A percentile compares a stretch with the other conserved stretches of the same genome.
These are phyloP conservation scores for Metschnikowia peoriensis DNA, from an alignment of 805 yeast species.

Conservation along the genomic window DNA sequence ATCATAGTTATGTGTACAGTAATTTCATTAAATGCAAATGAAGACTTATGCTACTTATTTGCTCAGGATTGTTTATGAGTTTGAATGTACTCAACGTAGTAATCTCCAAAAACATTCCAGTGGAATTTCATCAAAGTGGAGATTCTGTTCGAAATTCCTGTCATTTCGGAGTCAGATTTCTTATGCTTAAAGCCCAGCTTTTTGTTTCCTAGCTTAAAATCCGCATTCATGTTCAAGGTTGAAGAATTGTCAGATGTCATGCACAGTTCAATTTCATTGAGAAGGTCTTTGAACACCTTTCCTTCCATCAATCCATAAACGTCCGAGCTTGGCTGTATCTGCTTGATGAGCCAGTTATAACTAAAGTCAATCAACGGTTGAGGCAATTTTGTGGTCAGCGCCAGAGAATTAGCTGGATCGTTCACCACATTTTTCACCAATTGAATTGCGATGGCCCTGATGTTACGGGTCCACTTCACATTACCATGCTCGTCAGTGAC, in stretches of 20 bases:
- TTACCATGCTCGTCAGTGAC: conserved; percentile 85
- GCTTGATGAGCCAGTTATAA: conserved; percentile 77
- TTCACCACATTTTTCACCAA: conserved; percentile 44
- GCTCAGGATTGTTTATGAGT: conserved; percentile 4
- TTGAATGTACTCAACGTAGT: conserved; percentile 47
- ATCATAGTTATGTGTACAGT: neutral
- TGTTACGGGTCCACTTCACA: conserved; percentile 86
- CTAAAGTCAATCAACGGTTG: conserved; percentile 55
- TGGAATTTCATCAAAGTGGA: conserved; percentile 72
- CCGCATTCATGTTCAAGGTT: conserved; percentile 1
- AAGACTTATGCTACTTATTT: neutral
- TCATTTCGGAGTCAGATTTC: conserved; percentile 45
- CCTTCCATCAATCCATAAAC: conserved; percentile 76
- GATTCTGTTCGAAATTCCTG: conserved; percentile 55
- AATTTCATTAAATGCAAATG: conserved; percentile 7
- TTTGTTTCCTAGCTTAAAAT: conserved; percentile 5
- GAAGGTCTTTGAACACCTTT: conserved; percentile 54
- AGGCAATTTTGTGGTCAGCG: conserved; percentile 24
- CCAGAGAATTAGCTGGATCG: conserved; percentile 13
- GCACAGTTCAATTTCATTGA: conserved; percentile 28
- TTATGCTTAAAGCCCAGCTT: conserved; percentile 9
- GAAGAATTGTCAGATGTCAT: conserved; percentile 1
- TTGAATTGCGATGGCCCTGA: conserved; percentile 69
- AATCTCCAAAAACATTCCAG: conserved; percentile 77
- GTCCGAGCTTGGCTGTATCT: conserved; percentile 78